Conservation (phyloP, 257 asterid genomes). For the Lycium ferocissimum region DNA sequence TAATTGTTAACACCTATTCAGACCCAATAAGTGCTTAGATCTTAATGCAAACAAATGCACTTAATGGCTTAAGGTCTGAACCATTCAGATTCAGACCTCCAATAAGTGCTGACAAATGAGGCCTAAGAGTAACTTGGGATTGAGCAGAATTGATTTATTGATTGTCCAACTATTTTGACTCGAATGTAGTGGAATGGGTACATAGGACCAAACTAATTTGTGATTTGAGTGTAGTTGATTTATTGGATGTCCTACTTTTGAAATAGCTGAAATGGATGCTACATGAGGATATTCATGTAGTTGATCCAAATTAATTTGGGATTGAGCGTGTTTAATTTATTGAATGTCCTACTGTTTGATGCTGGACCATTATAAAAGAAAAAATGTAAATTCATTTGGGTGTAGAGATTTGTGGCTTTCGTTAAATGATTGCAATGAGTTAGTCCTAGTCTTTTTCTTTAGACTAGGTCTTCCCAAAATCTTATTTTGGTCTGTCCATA, state of each 20-base stretch:
- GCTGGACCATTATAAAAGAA: not conserved
- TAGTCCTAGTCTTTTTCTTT: not conserved
- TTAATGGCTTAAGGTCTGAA: too few species aligned
- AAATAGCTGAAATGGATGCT: not conserved
- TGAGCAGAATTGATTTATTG: not conserved
- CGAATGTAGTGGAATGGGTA: not conserved
- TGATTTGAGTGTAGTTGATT: not conserved
- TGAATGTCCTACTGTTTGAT: not conserved
- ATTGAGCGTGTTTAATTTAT: not conserved
- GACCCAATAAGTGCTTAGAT: too few species aligned
- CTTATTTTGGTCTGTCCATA: conserved; percentile 16
- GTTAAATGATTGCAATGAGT: not conserved
- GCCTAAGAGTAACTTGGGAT: not conserved
- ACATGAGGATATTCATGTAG: not conserved
- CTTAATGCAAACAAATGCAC: too few species aligned
- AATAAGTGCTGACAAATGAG: too few species aligned
- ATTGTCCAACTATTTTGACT: not conserved
- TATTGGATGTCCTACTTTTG: not conserved
- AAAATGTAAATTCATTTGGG: not conserved
- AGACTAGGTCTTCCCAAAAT: not conserved
- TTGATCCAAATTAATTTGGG: not conserved
- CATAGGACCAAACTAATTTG: not conserved
- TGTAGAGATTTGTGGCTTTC: not conserved
- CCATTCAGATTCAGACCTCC: too few species aligned
- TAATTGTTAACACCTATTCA: too few species aligned